Percentiles rank a stretch among this genome's conserved stretches.
Conservation (phyloP, 164 flowering plant species). For the Chloranthus sessilifolius region DNA sequence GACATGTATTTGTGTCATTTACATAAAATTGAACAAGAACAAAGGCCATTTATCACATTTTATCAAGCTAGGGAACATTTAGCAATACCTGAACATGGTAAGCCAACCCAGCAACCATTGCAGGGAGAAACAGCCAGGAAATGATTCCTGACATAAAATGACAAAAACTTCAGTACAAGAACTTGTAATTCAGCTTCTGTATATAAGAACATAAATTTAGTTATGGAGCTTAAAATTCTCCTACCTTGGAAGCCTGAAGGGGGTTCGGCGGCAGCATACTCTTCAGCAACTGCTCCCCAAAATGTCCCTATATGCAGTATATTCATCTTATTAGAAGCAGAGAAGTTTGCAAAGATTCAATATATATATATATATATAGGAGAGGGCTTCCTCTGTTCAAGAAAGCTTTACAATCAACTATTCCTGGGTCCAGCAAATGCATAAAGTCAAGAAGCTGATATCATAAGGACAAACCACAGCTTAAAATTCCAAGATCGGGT, state of each 20-base stretch:
- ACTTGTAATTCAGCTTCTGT: not conserved
- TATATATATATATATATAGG: too few species aligned
- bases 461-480: too few species aligned
- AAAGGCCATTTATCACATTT: too few species aligned
- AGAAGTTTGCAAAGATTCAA: not conserved
- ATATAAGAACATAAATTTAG: not conserved
- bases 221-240: not conserved
- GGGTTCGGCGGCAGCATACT: constrained; percentile 61
- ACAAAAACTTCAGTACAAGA: not conserved
- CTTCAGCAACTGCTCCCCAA: constrained; percentile 65
- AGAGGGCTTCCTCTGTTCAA: too few species aligned
- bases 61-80: too few species aligned
- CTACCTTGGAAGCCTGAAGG: constrained; percentile 89
- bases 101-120: constrained; percentile 59
- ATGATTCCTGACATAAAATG: constrained; percentile 51
- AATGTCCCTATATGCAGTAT: constrained; percentile 42
- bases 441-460: too few species aligned
- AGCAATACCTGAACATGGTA: constrained; percentile 66
- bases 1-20: too few species aligned
- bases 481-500: too few species aligned
- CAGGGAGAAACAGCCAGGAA: constrained; percentile 86
- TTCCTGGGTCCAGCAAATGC: too few species aligned
- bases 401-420: too few species aligned
- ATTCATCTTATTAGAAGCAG: not conserved
- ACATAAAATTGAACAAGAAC: too few species aligned